A percentile compares a stretch with the other conserved stretches of the same genome.
Evolutionary conservation across 192 early-diverging fungal genomes (phyloP).

Genomic region (Cladochytrium replicatum): DNA sequence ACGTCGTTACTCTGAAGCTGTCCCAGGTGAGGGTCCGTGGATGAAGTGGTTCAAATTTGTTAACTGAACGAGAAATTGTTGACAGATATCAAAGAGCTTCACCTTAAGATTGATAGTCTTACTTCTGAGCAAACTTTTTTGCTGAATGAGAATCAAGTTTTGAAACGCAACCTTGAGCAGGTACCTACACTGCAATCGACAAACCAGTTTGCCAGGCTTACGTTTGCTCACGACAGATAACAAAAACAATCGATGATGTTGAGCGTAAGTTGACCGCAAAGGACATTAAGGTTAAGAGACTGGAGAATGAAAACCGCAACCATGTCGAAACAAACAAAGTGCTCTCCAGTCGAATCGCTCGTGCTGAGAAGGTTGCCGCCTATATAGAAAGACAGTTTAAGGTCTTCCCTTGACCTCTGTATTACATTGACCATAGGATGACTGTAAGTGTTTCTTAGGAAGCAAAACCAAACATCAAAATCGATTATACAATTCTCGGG

Average conservation of each 20-base stretch:
- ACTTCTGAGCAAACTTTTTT: slow-evolving; percentile 30
- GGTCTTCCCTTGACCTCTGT: slow-evolving; percentile 4
- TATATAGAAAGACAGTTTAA: slow-evolving; percentile 35
- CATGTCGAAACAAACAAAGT: slow-evolving; percentile 10
- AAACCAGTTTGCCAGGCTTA: neutral
- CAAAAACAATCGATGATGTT: neutral
- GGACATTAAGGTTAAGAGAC: neutral
- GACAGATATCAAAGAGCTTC: slow-evolving; percentile 35
- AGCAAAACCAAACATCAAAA: slow-evolving; percentile 32
- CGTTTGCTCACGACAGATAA: neutral
- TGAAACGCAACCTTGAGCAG: neutral
- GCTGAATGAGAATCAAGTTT: slow-evolving; percentile 21
- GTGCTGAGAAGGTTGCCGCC: slow-evolving; percentile 32
- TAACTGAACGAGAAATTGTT: no score
- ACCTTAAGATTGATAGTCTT: slow-evolving; percentile 39
- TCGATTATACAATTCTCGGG: slow-evolving; percentile 29
- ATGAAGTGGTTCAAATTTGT: no score
- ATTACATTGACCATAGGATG: neutral
- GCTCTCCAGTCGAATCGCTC: neutral
- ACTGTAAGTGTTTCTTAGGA: slow-evolving; percentile 10
- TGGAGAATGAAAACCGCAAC: slow-evolving; percentile 8
- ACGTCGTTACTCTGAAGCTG: no score
- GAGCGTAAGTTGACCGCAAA: neutral
- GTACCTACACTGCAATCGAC: neutral
- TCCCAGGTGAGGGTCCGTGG: no score